Evolutionary conservation across 148 eudicot genomes (phyloP).

Genomic region (Rhododendron kiyosumense): DNA sequence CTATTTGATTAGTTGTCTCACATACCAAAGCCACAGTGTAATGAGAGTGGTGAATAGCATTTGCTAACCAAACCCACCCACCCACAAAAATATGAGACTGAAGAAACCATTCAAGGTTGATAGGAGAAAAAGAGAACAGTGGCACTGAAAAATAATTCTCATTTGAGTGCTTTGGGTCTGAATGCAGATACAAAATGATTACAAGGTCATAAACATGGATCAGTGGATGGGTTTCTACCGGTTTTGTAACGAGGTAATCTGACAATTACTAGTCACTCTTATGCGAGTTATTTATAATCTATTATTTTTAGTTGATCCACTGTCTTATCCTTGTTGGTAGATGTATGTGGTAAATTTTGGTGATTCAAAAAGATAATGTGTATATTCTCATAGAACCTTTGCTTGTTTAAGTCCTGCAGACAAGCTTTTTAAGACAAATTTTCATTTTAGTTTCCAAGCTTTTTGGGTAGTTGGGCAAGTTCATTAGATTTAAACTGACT

Average conservation of each 20-base stretch:
- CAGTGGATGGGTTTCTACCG: slow-evolving; percentile 97
- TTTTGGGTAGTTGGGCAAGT: background rate
- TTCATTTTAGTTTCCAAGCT: background rate
- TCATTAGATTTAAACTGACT: background rate
- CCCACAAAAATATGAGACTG: background rate
- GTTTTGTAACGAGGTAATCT: slow-evolving; percentile 77
- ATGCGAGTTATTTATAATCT: background rate
- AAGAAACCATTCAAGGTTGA: background rate
- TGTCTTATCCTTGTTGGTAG: background rate
- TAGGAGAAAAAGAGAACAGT: background rate
- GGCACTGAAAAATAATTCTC: background rate
- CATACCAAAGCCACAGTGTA: background rate
- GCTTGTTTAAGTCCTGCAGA: background rate
- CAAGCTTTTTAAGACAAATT: background rate
- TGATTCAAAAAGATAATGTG: background rate
- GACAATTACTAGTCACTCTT: background rate
- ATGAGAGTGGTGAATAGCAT: background rate
- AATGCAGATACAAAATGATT: slow-evolving; percentile 73
- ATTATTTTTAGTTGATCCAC: background rate
- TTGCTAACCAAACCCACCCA: background rate
- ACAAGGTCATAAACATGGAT: slow-evolving; percentile 94
- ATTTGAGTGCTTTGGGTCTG: slow-evolving; percentile 7
- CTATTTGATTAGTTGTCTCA: background rate
- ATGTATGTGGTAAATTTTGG: background rate
- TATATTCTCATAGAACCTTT: background rate